Conservation (phyloP, 2,329 filamentous ascomycete species). For the Mycosphaerelloides madeirae region DNA sequence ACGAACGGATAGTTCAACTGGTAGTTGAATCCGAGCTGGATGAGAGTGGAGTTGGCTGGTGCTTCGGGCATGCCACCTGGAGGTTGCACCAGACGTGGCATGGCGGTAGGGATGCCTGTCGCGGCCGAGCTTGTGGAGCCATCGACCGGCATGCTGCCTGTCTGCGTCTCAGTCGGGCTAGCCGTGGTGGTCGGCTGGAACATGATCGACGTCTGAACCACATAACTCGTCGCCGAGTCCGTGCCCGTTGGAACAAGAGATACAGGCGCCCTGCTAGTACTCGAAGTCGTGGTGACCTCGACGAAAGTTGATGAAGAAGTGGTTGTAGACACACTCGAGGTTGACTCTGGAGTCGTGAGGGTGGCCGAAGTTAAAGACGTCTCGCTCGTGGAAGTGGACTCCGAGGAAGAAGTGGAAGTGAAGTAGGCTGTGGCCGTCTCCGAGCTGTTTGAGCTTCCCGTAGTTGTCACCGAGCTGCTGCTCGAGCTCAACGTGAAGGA, state of each 20-base stretch:
- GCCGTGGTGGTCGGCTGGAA: slow-evolving; percentile 46
- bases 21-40: slow-evolving; percentile 81
- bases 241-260: slow-evolving; percentile 47
- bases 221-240: slow-evolving; percentile 42
- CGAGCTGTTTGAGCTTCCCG: slow-evolving; percentile 1
- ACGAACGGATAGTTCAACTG: slow-evolving; percentile 82
- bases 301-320: slow-evolving; percentile 3
- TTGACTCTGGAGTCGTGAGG: slow-evolving; percentile 7
- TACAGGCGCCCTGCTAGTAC: slow-evolving; percentile 25
- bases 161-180: slow-evolving; percentile 5
- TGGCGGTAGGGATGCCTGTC: slow-evolving; percentile 57
- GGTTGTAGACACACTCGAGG: slow-evolving; percentile 3
- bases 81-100: slow-evolving; percentile 74
- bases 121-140: slow-evolving; percentile 40
- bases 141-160: slow-evolving; percentile 32
- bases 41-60: slow-evolving; percentile 62
- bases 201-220: slow-evolving; percentile 59
- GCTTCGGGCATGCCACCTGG: slow-evolving; percentile 51
- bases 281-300: slow-evolving; percentile 8
- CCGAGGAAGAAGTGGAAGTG: background rate
- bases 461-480: slow-evolving; percentile 1
- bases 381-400: slow-evolving; percentile 5
- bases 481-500: slow-evolving; percentile 8
- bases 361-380: slow-evolving; percentile 2
- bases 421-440: slow-evolving; percentile 1